Percentiles rank a stretch among this genome's conserved stretches.
These are phyloP conservation scores for Globisporangium ultimum DNA, from an alignment of 352 stramenopile genomes.

Conservation along the genomic window DNA sequence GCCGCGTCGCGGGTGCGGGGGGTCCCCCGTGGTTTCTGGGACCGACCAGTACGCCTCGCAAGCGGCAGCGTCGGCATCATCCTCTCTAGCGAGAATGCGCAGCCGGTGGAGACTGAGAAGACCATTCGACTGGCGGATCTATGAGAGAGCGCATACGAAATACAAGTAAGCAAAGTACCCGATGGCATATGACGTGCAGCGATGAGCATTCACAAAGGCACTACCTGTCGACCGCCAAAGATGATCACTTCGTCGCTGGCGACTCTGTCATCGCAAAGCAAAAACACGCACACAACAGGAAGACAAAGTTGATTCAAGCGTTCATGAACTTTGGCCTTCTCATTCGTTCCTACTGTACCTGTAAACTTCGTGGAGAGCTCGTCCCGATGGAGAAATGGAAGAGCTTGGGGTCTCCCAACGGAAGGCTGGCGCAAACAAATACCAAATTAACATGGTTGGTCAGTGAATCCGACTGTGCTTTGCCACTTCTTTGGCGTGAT, in stretches of 20 bases:
- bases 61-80: slow-evolving; percentile 7
- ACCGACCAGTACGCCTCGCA: slow-evolving; percentile 35
- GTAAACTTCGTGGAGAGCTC: slow-evolving; percentile 55
- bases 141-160: background rate
- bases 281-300: background rate
- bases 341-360: slow-evolving; percentile 26
- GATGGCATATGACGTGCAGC: background rate
- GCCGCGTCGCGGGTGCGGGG: slow-evolving; percentile 43
- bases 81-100: slow-evolving; percentile 2
- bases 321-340: background rate
- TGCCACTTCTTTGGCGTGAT: no score
- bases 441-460: slow-evolving; percentile 2
- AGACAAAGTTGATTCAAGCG: background rate
- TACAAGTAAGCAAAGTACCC: background rate
- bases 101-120: slow-evolving; percentile 49
- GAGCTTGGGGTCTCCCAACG: slow-evolving; percentile 50
- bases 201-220: background rate
- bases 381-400: slow-evolving; percentile 26
- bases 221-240: slow-evolving; percentile 65
- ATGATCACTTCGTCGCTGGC: slow-evolving; percentile 44
- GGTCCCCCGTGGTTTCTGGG: slow-evolving; percentile 28
- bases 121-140: slow-evolving; percentile 69
- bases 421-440: slow-evolving; percentile 23
- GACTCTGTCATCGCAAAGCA: slow-evolving; percentile 18
- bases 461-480: background rate